Evolutionary conservation across 2,329 filamentous ascomycete species (phyloP), one percentile per base, ranked within the genome.

Genomic region (Penicillium psychrosexuale): DNA sequence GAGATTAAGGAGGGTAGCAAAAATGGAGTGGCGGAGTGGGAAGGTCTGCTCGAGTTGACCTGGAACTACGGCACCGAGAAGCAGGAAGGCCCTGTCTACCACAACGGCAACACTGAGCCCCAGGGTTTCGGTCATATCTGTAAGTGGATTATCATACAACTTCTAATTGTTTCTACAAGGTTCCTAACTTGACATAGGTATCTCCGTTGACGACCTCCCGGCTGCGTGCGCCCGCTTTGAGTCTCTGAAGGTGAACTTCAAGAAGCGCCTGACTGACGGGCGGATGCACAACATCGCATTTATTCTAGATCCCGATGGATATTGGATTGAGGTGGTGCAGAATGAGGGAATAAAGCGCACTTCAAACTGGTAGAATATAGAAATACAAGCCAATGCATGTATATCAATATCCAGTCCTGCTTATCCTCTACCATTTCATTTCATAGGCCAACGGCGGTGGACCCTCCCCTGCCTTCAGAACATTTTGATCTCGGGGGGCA

Each of bases 51-150:
- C 5, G 93, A 97, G 77, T 76, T 97, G 61, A 97, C 93, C 9
- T 96, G 89, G 88, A 87, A 87, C 66, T 85, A 86, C 60, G 84
- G 84, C 30, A 80, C 77, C 0, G 93, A 97, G 77, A 94, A 93
- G 70, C 68, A 78, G 57, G 89, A 97, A 60, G 83, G 86, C 53
- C 78, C 78, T 61, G 94, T 96, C 70, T 99, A 99, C 72, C 93
- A 99, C 75, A 87, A 96, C 65, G 94, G 94, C 36, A 99, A 99
- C 73, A 80, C 86, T 39, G 80, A 96, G 72, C 93, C 93, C 0
- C 91, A 97, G 72, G 94, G 94, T 0, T 97, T 97, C 63, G 92
- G 93, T 0, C 92, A 97, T 69, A 91, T 97, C 58, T 95, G 91
- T 88, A 74, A 77, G 84, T 79, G 36, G 22, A 24, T 24, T 4